Conservation (phyloP, 257 asterid species). For the Solanum rostratum region DNA sequence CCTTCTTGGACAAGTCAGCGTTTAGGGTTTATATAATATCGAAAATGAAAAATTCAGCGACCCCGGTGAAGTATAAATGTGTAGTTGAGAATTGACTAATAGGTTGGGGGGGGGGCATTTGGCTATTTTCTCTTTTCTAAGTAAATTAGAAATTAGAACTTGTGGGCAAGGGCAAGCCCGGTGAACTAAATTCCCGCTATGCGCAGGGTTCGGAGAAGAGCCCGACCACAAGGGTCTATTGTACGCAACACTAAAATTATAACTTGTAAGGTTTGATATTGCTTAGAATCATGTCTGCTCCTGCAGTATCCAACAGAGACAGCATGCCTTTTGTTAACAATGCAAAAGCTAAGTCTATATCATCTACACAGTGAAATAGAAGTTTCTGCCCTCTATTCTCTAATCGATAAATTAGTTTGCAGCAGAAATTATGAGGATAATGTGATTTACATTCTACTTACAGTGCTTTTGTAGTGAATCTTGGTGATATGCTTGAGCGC, state of each 20-base stretch:
- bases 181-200: too few relatives aligned
- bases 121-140: too few relatives aligned
- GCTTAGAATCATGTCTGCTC: background rate
- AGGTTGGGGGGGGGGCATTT: too few relatives aligned
- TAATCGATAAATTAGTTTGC: background rate
- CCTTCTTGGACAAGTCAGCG: too few relatives aligned
- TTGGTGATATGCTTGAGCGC: slow-evolving; percentile 91
- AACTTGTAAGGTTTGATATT: background rate
- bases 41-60: too few relatives aligned
- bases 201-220: too few relatives aligned
- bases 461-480: slow-evolving; percentile 86
- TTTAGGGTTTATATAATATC: too few relatives aligned
- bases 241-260: background rate
- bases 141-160: too few relatives aligned
- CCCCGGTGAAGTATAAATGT: too few relatives aligned
- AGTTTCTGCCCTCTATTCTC: background rate
- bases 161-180: too few relatives aligned
- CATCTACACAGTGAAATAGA: background rate
- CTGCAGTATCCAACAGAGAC: background rate
- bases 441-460: slow-evolving; percentile 5
- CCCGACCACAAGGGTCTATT: too few relatives aligned
- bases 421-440: background rate
- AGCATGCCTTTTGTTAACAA: background rate
- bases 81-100: too few relatives aligned
- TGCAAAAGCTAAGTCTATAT: background rate